phyloP scores from a whole-genome alignment of 345 rosid genomes.

The Hevea brasiliensis region DNA sequence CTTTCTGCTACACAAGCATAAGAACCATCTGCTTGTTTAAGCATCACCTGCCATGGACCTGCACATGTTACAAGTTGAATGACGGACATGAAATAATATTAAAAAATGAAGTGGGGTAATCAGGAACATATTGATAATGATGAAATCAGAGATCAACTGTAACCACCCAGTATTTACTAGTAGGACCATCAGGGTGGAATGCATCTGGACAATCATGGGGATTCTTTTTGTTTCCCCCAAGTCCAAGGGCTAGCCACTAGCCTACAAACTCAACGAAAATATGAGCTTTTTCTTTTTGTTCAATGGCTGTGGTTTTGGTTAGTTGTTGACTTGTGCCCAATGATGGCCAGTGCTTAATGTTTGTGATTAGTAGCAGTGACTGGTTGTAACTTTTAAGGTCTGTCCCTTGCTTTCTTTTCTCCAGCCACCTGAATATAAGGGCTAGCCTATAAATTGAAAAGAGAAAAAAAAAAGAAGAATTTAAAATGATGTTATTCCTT shows the following conservation, averaged over 20 bases:
- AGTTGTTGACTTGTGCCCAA: too few relatives aligned
- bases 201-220: neutral
- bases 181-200: neutral
- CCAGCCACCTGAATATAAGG: too few relatives aligned
- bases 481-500: too few relatives aligned
- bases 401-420: too few relatives aligned
- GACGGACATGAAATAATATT: neutral
- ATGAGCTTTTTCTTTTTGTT: too few relatives aligned
- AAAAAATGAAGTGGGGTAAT: neutral
- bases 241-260: too few relatives aligned
- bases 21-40: conserved; percentile 87
- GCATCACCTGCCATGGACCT: conserved; percentile 99
- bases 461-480: neutral
- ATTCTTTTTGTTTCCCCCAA: too few relatives aligned
- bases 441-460: neutral
- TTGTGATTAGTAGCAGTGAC: too few relatives aligned
- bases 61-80: conserved; percentile 24
- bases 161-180: neutral
- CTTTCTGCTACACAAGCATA: conserved; percentile 89
- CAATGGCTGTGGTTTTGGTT: too few relatives aligned
- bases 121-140: neutral
- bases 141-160: neutral
- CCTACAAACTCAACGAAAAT: too few relatives aligned
- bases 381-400: too few relatives aligned
- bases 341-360: too few relatives aligned